phyloP scores from a whole-genome alignment of 129 eudicot species.

The Heracleum sosnowskyi region DNA sequence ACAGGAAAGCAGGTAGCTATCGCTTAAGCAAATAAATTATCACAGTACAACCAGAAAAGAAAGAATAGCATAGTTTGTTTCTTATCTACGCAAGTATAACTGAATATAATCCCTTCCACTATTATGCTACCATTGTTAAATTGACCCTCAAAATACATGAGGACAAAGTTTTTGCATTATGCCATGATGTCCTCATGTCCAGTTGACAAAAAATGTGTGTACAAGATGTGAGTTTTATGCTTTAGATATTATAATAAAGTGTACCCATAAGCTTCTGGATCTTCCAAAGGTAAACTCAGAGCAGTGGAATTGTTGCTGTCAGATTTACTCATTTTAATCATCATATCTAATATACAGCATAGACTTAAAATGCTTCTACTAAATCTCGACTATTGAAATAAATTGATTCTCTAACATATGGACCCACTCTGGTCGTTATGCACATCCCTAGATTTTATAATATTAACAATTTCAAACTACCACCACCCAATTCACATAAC shows the following conservation, averaged over 20 bases:
- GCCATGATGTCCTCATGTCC: background rate
- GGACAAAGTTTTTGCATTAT: background rate
- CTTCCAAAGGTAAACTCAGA: background rate
- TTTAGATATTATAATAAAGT: background rate
- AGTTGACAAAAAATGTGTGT: background rate
- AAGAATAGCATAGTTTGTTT: background rate
- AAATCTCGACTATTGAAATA: background rate
- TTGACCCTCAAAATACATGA: background rate
- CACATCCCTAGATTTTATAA: background rate
- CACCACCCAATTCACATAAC: background rate
- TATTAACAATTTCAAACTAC: background rate
- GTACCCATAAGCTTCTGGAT: background rate
- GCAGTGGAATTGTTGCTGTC: background rate
- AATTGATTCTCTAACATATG: background rate
- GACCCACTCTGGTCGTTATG: background rate
- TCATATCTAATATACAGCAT: background rate
- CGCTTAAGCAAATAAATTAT: background rate
- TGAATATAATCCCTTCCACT: background rate
- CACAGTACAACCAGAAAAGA: background rate
- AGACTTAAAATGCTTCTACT: background rate
- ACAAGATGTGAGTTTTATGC: background rate
- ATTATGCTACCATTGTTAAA: background rate
- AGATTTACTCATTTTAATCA: background rate
- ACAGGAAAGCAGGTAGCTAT: background rate
- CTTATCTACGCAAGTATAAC: background rate